These are phyloP conservation scores for Mycena maculata DNA, from an alignment of 768 basidiomycete species.

Conservation along the genomic window DNA sequence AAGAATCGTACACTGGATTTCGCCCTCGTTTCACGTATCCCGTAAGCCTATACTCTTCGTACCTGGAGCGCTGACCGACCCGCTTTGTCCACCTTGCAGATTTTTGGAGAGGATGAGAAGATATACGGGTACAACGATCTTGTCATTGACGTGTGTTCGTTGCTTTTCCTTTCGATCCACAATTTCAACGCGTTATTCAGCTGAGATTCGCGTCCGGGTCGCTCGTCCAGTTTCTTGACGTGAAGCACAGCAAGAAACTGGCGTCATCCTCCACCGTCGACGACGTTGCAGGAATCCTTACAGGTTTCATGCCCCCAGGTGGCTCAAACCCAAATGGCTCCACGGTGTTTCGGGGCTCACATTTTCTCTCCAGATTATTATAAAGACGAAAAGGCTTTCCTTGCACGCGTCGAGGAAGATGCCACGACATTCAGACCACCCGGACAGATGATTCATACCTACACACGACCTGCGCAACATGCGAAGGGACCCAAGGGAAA, in stretches of 20 bases:
- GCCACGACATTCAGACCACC: slow-evolving; percentile 81
- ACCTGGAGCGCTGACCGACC: background rate
- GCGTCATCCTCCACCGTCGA: slow-evolving; percentile 77
- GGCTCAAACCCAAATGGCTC: background rate
- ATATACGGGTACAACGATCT: slow-evolving; percentile 94
- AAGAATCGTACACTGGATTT: slow-evolving; percentile 76
- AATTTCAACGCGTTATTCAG: slow-evolving; percentile 52
- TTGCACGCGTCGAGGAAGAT: slow-evolving; percentile 78
- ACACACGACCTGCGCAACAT: slow-evolving; percentile 66
- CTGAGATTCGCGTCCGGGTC: slow-evolving; percentile 90
- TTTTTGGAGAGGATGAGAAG: slow-evolving; percentile 96
- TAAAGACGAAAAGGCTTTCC: slow-evolving; percentile 74
- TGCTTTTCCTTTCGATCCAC: background rate
- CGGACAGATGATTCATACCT: slow-evolving; percentile 82
- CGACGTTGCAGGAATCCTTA: slow-evolving; percentile 84
- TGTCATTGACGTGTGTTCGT: slow-evolving; percentile 75
- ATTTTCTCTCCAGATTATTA: slow-evolving; percentile 66
- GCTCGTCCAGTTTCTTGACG: slow-evolving; percentile 77
- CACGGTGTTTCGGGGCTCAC: background rate
- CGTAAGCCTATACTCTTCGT: slow-evolving; percentile 54
- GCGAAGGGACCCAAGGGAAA: slow-evolving; percentile 64
- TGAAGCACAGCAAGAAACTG: slow-evolving; percentile 77
- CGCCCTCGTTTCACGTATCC: slow-evolving; percentile 95
- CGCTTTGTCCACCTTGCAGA: slow-evolving; percentile 54
- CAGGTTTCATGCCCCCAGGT: slow-evolving; percentile 83